Percentiles rank a stretch among this genome's conserved stretches.
Evolutionary conservation across 148 eudicot genomes (phyloP).

Genomic region (Vaccinium vitisidaea): DNA sequence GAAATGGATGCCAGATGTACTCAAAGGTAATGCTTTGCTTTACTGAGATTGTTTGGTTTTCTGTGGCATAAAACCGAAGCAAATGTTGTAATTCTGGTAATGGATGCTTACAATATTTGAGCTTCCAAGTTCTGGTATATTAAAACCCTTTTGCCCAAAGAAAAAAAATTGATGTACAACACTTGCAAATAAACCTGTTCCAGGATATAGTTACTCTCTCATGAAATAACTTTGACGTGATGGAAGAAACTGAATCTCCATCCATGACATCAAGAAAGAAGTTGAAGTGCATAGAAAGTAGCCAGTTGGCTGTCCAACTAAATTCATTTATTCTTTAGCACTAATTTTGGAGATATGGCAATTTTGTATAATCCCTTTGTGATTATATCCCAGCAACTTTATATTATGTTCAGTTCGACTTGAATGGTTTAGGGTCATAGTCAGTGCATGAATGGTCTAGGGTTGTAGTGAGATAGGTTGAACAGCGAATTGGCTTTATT

Average conservation of each 20-base stretch:
- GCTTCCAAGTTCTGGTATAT: not conserved
- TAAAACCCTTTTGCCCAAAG: not conserved
- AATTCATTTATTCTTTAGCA: not conserved
- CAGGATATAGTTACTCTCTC: not conserved
- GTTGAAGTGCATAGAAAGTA: not conserved
- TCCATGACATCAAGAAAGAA: not conserved
- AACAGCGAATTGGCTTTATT: not conserved
- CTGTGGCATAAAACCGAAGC: not conserved
- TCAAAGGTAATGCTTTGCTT: constrained; percentile 40
- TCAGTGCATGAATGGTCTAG: not conserved
- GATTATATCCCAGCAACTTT: not conserved
- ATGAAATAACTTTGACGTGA: not conserved
- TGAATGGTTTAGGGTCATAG: not conserved
- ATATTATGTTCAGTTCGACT: not conserved
- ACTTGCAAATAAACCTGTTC: not conserved
- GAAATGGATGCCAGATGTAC: constrained; percentile 41
- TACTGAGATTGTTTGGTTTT: not conserved
- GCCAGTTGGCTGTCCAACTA: not conserved
- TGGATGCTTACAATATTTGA: not conserved
- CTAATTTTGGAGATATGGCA: not conserved
- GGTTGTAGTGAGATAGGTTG: not conserved
- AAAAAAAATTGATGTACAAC: not conserved
- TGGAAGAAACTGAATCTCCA: constrained; percentile 1
- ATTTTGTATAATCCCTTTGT: not conserved
- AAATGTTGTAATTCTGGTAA: not conserved